These are phyloP conservation scores for Saturnispora sekii DNA, from an alignment of 805 yeast species.

Conservation along the genomic window DNA sequence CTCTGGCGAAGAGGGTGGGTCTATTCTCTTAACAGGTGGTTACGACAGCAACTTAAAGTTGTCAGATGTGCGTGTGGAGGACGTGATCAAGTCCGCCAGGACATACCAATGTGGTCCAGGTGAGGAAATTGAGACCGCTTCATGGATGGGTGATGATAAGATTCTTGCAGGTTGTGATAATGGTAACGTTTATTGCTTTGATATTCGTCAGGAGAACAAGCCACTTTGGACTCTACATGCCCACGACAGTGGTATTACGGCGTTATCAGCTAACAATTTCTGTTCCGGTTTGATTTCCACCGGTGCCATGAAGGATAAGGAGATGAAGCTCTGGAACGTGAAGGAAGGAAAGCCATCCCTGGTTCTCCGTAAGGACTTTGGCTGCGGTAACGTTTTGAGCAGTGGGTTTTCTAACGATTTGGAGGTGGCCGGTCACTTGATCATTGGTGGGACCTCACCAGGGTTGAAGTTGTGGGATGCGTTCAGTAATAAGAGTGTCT, in stretches of 20 bases:
- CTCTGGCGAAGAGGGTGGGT: slow-evolving; percentile 36
- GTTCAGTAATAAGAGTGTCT: slow-evolving; percentile 70
- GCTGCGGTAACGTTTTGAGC: slow-evolving; percentile 84
- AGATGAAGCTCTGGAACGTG: slow-evolving; percentile 81
- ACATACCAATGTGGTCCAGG: slow-evolving; percentile 48
- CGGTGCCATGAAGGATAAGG: slow-evolving; percentile 85
- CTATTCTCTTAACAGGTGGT: slow-evolving; percentile 80
- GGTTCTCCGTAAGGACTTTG: slow-evolving; percentile 86
- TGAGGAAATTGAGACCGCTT: slow-evolving; percentile 78
- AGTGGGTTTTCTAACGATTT: slow-evolving; percentile 77
- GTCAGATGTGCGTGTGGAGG: slow-evolving; percentile 75
- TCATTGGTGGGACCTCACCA: slow-evolving; percentile 79
- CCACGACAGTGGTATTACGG: slow-evolving; percentile 88
- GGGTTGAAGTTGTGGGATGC: slow-evolving; percentile 90
- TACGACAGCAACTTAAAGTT: slow-evolving; percentile 78
- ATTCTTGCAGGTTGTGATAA: slow-evolving; percentile 75
- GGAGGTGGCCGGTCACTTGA: slow-evolving; percentile 70
- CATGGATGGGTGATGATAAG: slow-evolving; percentile 53
- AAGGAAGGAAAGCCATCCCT: slow-evolving; percentile 52
- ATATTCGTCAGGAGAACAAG: slow-evolving; percentile 52
- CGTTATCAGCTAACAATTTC: slow-evolving; percentile 58
- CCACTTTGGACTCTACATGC: slow-evolving; percentile 96
- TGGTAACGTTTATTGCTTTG: slow-evolving; percentile 85
- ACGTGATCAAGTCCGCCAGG: slow-evolving; percentile 49
- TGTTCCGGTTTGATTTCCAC: slow-evolving; percentile 72